Conservation (phyloP, 2,329 filamentous ascomycete genomes). For the Fusarium tupiense region DNA sequence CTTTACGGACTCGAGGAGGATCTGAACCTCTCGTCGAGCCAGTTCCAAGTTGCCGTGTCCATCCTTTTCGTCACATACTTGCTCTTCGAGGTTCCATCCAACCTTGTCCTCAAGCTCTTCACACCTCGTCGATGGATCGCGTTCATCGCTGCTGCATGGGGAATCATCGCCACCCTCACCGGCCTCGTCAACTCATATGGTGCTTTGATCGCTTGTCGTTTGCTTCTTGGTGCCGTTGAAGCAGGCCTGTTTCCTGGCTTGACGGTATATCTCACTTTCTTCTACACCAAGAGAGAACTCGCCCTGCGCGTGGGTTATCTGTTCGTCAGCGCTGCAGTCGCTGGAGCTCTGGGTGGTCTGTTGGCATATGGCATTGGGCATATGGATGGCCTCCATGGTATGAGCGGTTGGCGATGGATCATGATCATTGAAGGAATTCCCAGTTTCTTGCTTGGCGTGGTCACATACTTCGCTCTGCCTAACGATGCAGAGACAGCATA, state of each 20-base stretch:
- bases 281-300: constrained; percentile 79
- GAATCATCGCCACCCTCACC: constrained; percentile 74
- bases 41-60: constrained; percentile 76
- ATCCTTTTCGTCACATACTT: constrained; percentile 74
- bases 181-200: constrained; percentile 74
- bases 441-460: constrained; percentile 51
- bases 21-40: constrained; percentile 65
- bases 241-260: constrained; percentile 76
- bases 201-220: constrained; percentile 72
- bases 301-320: constrained; percentile 78
- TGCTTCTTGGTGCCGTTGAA: constrained; percentile 75
- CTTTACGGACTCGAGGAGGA: constrained; percentile 73
- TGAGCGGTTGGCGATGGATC: constrained; percentile 78
- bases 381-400: constrained; percentile 73
- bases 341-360: constrained; percentile 77
- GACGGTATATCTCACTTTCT: constrained; percentile 76
- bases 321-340: constrained; percentile 75
- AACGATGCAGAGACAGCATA: constrained; percentile 62
- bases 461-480: constrained; percentile 49
- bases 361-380: constrained; percentile 78
- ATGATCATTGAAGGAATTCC: constrained; percentile 64
- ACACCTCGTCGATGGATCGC: constrained; percentile 71
- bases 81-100: constrained; percentile 71
- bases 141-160: constrained; percentile 72
- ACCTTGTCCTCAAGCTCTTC: constrained; percentile 71